Evolutionary conservation across 768 basidiomycete species (phyloP), one percentile per base, ranked within the genome.

Genomic region (Ephemerocybe angulata): DNA sequence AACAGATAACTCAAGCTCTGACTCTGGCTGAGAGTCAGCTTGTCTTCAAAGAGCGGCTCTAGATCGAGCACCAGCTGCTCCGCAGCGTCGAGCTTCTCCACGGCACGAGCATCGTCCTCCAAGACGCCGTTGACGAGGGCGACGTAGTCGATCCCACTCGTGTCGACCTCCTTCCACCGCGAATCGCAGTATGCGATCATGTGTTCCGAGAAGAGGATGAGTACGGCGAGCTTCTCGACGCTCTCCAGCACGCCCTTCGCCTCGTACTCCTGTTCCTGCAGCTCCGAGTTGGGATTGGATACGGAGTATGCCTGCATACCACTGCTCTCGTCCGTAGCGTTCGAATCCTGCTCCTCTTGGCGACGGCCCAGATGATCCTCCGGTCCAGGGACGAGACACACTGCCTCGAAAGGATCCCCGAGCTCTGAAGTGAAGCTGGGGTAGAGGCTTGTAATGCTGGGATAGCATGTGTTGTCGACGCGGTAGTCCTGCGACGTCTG

Each of bases 141-240:
- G 1, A 22, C 19, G 31, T n/a, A 21, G 21, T 50, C 48, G 7
- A 50, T 13, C 4, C 24, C 48, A 19, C 30, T 50, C 10, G 48
- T 50, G 29, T 50, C 48, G 17, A 50, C 30, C 31, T 50, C 30
- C 29, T 50, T 31, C 48, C 48, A 50, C 21, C 48, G 48, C 4
- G 43, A 35, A 15, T 54, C 53, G 27, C 53, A 54, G 33, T 35
- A 54, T 24, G 53, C 31, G 53, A 54, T 48, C 19, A 54, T 46
- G 33, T 54, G 53, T 33, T 54, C 53, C 29, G 53, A 54, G 43
- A 54, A 54, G 21, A 54, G 33, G 1, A 54, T 54, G 31, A 54
- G 28, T 15, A 43, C 47, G 3, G 31, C 53, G 12, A 54, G 31
- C 44, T 54, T 54, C 53, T 54, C 53, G 19, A 54, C 53, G 44